These are phyloP conservation scores for Linderniella brevidens DNA, from an alignment of 257 asterid genomes.

Conservation along the genomic window DNA sequence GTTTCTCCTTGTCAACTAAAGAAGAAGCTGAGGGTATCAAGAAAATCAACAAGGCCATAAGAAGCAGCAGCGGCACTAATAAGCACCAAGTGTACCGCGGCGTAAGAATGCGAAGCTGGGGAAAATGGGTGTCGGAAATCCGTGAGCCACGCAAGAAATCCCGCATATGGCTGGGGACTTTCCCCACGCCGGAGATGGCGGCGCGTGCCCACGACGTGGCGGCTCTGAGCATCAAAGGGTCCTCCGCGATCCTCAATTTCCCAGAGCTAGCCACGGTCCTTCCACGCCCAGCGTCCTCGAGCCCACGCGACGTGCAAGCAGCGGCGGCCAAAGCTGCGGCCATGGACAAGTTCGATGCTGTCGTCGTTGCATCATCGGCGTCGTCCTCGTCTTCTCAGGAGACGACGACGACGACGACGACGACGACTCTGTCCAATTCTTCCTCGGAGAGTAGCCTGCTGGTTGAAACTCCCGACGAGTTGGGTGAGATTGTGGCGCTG, in stretches of 20 bases:
- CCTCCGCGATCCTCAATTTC: conserved; percentile 30
- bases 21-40: too few species aligned
- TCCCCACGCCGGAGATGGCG: conserved; percentile 77
- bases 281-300: conserved; percentile 23
- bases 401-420: not conserved
- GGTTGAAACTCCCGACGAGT: not conserved
- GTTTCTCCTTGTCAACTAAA: too few species aligned
- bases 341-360: not conserved
- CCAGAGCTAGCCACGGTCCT: conserved; percentile 21
- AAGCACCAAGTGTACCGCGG: conserved; percentile 66
- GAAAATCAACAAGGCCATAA: too few species aligned
- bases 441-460: not conserved
- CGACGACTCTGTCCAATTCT: not conserved
- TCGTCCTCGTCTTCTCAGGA: not conserved
- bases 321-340: conserved; percentile 2
- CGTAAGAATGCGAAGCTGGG: conserved; percentile 82
- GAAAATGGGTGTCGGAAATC: conserved; percentile 87
- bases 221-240: conserved; percentile 33
- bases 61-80: conserved; percentile 12
- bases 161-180: conserved; percentile 75
- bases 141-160: conserved; percentile 81
- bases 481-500: conserved; percentile 7
- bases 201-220: conserved; percentile 95
- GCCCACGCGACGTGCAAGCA: conserved; percentile 4
- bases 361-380: not conserved